Evolutionary conservation across 495 filamentous ascomycete species (phyloP), one percentile per base, ranked within the genome.

Genomic region (Xylaria grammica): DNA sequence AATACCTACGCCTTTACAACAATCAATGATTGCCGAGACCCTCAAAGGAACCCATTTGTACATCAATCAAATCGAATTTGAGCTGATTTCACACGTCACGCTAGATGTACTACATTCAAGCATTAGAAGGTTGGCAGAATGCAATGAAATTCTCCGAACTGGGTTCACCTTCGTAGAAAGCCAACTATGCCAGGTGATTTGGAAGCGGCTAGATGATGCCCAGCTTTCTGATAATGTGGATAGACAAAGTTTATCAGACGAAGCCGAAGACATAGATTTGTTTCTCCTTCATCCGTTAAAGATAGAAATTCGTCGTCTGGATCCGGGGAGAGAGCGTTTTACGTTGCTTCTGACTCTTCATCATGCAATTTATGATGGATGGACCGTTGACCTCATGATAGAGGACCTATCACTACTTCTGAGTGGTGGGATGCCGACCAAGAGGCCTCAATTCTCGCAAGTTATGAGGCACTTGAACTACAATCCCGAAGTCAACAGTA

Each of bases 331-430:
- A 19, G 65, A n/a, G 61, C 69, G 57, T 24, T 77, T 57, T 20
- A 62, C 54, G 1, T 50, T 70, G 13, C 20, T 68, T 3, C 20
- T 72, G 7, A 72, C 67, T 2, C 27, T 96, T 30, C 89, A 94
- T 65, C 92, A 96, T 75, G 85, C 89, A 0, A 70, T 94, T 0
- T 95, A 95, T 67, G 92, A 96, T 69, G 92, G 91, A 6, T 96
- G 92, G 92, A 91, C 90, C 5, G 82, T 91, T 69, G 91, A 94
- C 57, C 74, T 92, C 34, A 72, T 95, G 0, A 69, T 92, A 22
- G 76, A 79, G 3, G 90, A 94, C 68, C 78, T 96, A 1, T 71
- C 79, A 32, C 65, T 62, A 7, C 67, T 86, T 4, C 70, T 80
- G 55, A 66, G 45, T 27, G 74, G 74, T 11, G 36, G 66, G 1